Base-by-base conservation (phyloP, 768 basidiomycete species). In the Mycena galopus region DNA sequence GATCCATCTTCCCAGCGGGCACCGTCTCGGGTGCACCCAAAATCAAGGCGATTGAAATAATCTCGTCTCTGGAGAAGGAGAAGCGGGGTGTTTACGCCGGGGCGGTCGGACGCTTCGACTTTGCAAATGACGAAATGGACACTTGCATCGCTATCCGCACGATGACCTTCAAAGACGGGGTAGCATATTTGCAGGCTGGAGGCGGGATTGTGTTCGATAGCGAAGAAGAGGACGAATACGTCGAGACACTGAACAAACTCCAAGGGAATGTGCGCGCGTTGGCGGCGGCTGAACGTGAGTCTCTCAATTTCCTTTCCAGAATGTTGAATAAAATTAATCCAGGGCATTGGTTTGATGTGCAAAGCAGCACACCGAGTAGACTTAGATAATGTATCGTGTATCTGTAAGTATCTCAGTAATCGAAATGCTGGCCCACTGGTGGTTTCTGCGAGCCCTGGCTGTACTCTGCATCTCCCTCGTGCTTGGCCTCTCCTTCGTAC, bases 11-110 rank as follows among this genome's bases (percentile, higher is more conserved):
- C 86, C 98, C 98, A 2, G 97, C 97, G 21, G 98, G 98, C 0
- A 99, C 98, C 3, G 98, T 99, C 29, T 98, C 97, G 1, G 98
- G 98, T 27, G 98, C 98, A 35, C 98, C 98, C 2, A 99, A 99
- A 84, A 97, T 99, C 82, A 98, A 97, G 80, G 98, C 98, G 0
- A 95, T 99, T 73, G 96, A 99, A 81, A 91, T 99, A 50, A 85
- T 99, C 32, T 92, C 92, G 7, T 91, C 90, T 23, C 83, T 98
- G 59, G 98, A 99, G 80, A 88, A 92, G 77, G 95, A 98, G 81
- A 90, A 91, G 29, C 90, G 98, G 42, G 97, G 97, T 29, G 93
- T 98, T 19, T 99, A 99, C 76, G 98, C 96, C 9, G 98, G 98
- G 33, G 98, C 96, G 3, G 96, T 99, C 19, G 98, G 98, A n/a